Evolutionary conservation across 495 filamentous ascomycete species (phyloP).

Genomic region (Neurospora sp.): DNA sequence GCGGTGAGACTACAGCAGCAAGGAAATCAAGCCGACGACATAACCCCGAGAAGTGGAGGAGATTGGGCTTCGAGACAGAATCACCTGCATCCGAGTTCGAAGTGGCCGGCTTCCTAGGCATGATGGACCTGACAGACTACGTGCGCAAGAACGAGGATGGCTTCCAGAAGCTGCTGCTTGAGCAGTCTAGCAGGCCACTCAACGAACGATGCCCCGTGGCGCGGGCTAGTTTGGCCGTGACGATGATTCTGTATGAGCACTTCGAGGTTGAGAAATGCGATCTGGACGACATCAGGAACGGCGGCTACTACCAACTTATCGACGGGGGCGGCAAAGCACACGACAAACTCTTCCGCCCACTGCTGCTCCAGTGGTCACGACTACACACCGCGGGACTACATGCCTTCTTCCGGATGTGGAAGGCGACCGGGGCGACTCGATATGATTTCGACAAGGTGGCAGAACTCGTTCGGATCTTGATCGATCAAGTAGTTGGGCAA

Average conservation of each 20-base stretch:
- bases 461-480: conserved; percentile 80
- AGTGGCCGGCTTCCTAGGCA: conserved; percentile 75
- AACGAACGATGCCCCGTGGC: conserved; percentile 81
- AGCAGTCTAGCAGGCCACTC: conserved; percentile 67
- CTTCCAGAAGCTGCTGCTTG: conserved; percentile 82
- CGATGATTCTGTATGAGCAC: conserved; percentile 82
- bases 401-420: conserved; percentile 88
- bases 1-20: background rate
- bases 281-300: conserved; percentile 62
- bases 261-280: conserved; percentile 89
- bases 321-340: conserved; percentile 63
- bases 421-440: conserved; percentile 66
- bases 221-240: conserved; percentile 76
- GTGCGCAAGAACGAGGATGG: conserved; percentile 81
- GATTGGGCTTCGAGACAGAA: conserved; percentile 87
- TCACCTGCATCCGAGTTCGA: conserved; percentile 78
- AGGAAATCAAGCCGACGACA: conserved; percentile 45
- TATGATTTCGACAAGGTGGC: conserved; percentile 89
- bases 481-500: conserved; percentile 83
- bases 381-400: conserved; percentile 85
- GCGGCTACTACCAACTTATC: conserved; percentile 47
- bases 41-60: conserved; percentile 87
- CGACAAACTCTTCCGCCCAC: conserved; percentile 77
- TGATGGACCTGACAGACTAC: conserved; percentile 96
- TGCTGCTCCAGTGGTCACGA: conserved; percentile 90